phyloP scores from a whole-genome alignment of 768 basidiomycete species.

The Auriscalpium orientale region DNA sequence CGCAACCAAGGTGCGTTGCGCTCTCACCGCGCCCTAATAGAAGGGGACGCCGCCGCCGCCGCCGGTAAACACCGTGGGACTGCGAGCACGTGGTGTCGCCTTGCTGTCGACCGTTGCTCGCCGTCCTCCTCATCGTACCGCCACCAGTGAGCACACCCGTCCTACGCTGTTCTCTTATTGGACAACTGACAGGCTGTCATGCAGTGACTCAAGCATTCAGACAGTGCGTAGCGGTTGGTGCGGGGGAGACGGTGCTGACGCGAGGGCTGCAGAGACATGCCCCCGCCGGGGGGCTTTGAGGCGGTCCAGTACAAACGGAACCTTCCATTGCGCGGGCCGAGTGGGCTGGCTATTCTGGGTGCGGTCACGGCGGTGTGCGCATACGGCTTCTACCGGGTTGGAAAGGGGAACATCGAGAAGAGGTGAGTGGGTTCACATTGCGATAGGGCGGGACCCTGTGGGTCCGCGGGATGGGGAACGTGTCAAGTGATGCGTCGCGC shows the following conservation, averaged over 20 bases:
- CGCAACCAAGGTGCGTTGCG: not conserved
- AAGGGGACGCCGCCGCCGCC: not conserved
- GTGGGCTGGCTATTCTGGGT: conserved; percentile 77
- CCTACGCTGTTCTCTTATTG: not conserved
- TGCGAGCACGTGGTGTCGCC: not conserved
- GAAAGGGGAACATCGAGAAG: conserved; percentile 86
- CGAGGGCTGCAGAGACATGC: conserved; percentile 72
- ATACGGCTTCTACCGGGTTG: conserved; percentile 89
- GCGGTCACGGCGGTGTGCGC: conserved; percentile 81
- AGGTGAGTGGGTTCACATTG: conserved; percentile 49
- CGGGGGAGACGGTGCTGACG: conserved; percentile 6
- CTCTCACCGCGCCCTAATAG: conserved; percentile 2
- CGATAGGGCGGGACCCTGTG: conserved; percentile 3
- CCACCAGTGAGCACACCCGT: not conserved
- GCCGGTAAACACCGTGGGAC: not conserved
- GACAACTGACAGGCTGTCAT: not conserved
- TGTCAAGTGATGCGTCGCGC: conserved; percentile 39
- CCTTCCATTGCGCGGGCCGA: conserved; percentile 82
- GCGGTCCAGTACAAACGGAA: conserved; percentile 92
- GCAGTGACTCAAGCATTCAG: conserved; percentile 54
- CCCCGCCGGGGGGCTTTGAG: conserved; percentile 90
- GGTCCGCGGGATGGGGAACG: conserved; percentile 66
- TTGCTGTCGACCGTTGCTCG: not conserved
- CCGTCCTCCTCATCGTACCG: not conserved
- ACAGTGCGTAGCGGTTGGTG: conserved; percentile 40